Evolutionary conservation across 768 basidiomycete species (phyloP).

Genomic region (Psilocybe cyanescens): DNA sequence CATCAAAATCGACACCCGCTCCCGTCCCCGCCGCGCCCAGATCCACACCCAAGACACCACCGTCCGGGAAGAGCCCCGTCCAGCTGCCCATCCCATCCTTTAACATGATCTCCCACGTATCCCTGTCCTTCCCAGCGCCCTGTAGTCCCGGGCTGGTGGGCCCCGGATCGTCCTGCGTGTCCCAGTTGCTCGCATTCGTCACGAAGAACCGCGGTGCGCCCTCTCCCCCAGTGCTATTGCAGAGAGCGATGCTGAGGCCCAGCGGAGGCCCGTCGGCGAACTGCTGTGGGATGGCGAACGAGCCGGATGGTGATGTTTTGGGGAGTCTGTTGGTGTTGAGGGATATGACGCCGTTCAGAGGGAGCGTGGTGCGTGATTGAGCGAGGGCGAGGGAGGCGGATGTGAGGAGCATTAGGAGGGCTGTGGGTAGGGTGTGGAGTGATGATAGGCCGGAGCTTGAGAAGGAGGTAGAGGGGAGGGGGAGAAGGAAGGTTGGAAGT

Average conservation of each 20-base stretch:
- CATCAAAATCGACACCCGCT: constrained; percentile 51
- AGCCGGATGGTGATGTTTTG: not conserved
- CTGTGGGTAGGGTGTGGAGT: not conserved
- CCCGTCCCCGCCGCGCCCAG: constrained; percentile 19
- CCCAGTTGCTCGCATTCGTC: constrained; percentile 2
- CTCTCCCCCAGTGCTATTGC: not conserved
- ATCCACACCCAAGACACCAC: constrained; percentile 58
- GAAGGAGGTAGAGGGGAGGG: not conserved
- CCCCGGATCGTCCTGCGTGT: not conserved
- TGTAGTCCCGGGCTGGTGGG: not conserved
- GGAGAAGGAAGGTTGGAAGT: too few species aligned
- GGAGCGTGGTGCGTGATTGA: not conserved
- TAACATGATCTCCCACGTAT: constrained; percentile 24
- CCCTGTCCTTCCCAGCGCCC: not conserved
- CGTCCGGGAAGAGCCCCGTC: constrained; percentile 42
- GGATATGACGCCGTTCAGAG: not conserved
- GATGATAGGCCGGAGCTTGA: too few species aligned
- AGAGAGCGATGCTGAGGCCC: not conserved
- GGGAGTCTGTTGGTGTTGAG: not conserved
- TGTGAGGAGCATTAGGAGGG: not conserved
- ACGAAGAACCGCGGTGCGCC: not conserved
- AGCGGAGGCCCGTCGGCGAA: not conserved
- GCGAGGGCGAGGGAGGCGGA: not conserved
- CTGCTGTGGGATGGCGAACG: not conserved
- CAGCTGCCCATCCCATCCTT: constrained; percentile 55